Percentiles rank a stretch among this genome's conserved stretches.
phyloP scores from a whole-genome alignment of 108 stramenopile species.

The Cyclotella kingstonii region DNA sequence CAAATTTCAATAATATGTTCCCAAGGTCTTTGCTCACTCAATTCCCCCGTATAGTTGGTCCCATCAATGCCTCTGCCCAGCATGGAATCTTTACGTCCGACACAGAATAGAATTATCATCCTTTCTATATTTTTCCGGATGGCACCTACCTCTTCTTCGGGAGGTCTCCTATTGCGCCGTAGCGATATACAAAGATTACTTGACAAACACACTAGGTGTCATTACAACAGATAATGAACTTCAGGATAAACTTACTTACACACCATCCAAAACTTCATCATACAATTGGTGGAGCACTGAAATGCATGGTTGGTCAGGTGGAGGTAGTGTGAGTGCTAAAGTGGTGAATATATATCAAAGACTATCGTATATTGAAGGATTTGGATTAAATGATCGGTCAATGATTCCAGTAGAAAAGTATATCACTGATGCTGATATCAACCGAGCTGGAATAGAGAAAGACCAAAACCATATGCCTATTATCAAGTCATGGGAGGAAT shows the following conservation, averaged over 20 bases:
- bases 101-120: constrained; percentile 54
- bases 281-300: constrained; percentile 76
- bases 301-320: constrained; percentile 75
- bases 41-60: constrained; percentile 52
- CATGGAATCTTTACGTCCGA: constrained; percentile 69
- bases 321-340: constrained; percentile 55
- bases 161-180: constrained; percentile 59
- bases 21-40: neutral
- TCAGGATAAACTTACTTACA: neutral
- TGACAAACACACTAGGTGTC: constrained; percentile 40
- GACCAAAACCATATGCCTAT: constrained; percentile 52
- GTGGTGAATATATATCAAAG: constrained; percentile 54
- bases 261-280: neutral
- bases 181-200: constrained; percentile 53
- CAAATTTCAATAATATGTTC: neutral
- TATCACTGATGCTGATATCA: constrained; percentile 39
- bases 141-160: constrained; percentile 53
- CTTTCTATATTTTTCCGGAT: constrained; percentile 53
- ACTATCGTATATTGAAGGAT: constrained; percentile 62
- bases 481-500: constrained; percentile 71
- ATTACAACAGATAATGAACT: neutral
- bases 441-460: neutral
- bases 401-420: constrained; percentile 57
- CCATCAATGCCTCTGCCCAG: constrained; percentile 71
- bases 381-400: constrained; percentile 45